These are phyloP conservation scores for Fusarium protoensiforme DNA, from an alignment of 2,329 filamentous ascomycete genomes.

Conservation along the genomic window DNA sequence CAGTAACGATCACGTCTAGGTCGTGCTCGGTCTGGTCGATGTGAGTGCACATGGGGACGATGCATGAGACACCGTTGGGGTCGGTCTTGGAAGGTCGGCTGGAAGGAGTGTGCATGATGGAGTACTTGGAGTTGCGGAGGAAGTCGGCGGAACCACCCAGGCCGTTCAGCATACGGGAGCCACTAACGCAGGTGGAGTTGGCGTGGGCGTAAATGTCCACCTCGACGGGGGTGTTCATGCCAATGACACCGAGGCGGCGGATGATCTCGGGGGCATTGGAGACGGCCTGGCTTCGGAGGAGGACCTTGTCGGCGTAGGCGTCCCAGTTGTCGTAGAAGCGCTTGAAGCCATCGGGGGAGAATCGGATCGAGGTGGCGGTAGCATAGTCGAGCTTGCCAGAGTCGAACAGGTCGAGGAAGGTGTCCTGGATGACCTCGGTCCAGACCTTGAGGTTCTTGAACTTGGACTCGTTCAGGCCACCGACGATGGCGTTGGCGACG, in stretches of 20 bases:
- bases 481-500: constrained; percentile 92
- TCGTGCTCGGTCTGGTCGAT: constrained; percentile 95
- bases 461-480: constrained; percentile 82
- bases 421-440: constrained; percentile 94
- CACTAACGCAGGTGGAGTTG: constrained; percentile 91
- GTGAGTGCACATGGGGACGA: constrained; percentile 94
- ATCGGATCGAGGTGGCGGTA: constrained; percentile 89
- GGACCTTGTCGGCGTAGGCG: constrained; percentile 80
- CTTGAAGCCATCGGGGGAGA: constrained; percentile 90
- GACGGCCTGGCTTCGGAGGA: constrained; percentile 87
- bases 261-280: constrained; percentile 94
- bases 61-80: constrained; percentile 83
- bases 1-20: constrained; percentile 85
- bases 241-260: constrained; percentile 85
- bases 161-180: constrained; percentile 87
- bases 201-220: constrained; percentile 96
- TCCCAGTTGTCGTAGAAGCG: constrained; percentile 92
- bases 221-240: constrained; percentile 95
- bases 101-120: constrained; percentile 92
- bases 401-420: constrained; percentile 93
- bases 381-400: constrained; percentile 88
- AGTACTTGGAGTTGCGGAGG: constrained; percentile 82
- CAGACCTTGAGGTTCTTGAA: constrained; percentile 91
- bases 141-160: constrained; percentile 87
- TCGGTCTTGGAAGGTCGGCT: constrained; percentile 85